Evolutionary conservation across 805 yeast species (phyloP).

Genomic region (Yarrowia keelungensis): DNA sequence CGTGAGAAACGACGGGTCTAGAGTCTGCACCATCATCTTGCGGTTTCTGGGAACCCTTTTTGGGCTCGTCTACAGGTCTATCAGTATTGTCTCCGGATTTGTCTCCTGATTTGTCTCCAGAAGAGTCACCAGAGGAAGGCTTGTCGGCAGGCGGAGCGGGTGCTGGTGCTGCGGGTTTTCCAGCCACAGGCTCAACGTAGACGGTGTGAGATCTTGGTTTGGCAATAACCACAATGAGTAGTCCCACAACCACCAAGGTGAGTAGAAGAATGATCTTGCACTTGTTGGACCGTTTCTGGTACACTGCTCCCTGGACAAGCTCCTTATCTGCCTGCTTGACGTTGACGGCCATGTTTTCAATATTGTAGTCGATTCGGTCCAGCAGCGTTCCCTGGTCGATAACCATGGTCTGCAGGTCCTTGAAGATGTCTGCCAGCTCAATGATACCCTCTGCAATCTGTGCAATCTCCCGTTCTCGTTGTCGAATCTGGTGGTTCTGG

Average conservation of each 20-base stretch:
- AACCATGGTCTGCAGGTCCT: constrained; percentile 88
- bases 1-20: constrained; percentile 33
- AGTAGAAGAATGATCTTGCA: constrained; percentile 85
- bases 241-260: constrained; percentile 70
- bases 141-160: constrained; percentile 2
- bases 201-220: constrained; percentile 51
- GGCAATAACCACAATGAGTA: constrained; percentile 72
- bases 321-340: constrained; percentile 80
- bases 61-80: constrained; percentile 35
- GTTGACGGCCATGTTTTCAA: constrained; percentile 78
- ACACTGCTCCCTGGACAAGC: constrained; percentile 72
- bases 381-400: constrained; percentile 95
- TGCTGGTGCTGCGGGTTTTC: not conserved
- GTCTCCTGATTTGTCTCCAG: not conserved
- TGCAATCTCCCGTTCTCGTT: constrained; percentile 88
- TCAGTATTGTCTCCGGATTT: constrained; percentile 12
- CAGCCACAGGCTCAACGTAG: constrained; percentile 16
- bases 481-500: constrained; percentile 58
- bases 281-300: constrained; percentile 88
- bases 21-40: constrained; percentile 15
- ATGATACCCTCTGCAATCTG: constrained; percentile 92
- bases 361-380: constrained; percentile 92
- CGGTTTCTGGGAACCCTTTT: constrained; percentile 6
- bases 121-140: not conserved
- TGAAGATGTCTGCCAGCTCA: constrained; percentile 91